These are phyloP conservation scores for Amoeboaphelidium occidentale DNA, from an alignment of 371 early-diverging fungal genomes.

Conservation along the genomic window DNA sequence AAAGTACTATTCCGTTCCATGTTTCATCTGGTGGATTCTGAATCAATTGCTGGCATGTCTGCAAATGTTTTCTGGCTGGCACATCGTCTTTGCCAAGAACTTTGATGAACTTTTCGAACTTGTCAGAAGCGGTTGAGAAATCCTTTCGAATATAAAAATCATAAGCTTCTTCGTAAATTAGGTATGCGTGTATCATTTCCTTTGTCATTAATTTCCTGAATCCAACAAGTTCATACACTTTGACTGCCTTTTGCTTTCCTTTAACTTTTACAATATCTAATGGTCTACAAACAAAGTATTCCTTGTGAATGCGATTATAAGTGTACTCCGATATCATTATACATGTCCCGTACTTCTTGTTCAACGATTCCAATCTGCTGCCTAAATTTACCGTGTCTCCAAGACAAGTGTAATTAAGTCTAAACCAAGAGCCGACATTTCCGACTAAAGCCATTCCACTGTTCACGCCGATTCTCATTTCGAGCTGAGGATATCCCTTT, in stretches of 20 bases:
- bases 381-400: not conserved
- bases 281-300: not conserved
- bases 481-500: not conserved
- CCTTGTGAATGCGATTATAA: not conserved
- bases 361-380: not conserved
- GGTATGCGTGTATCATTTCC: not conserved
- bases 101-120: no score
- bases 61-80: no score
- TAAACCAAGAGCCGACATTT: not conserved
- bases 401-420: not conserved
- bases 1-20: no score
- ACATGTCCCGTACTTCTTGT: not conserved
- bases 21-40: no score
- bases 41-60: no score
- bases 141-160: no score
- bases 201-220: not conserved
- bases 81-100: no score
- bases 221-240: not conserved
- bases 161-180: not conserved
- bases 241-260: not conserved
- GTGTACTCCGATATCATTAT: not conserved
- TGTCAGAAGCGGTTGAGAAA: no score
- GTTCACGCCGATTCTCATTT: not conserved
- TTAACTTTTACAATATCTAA: not conserved
- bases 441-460: not conserved